Conservation (phyloP, 2,329 filamentous ascomycete genomes). For the Nigrospora oryzae region DNA sequence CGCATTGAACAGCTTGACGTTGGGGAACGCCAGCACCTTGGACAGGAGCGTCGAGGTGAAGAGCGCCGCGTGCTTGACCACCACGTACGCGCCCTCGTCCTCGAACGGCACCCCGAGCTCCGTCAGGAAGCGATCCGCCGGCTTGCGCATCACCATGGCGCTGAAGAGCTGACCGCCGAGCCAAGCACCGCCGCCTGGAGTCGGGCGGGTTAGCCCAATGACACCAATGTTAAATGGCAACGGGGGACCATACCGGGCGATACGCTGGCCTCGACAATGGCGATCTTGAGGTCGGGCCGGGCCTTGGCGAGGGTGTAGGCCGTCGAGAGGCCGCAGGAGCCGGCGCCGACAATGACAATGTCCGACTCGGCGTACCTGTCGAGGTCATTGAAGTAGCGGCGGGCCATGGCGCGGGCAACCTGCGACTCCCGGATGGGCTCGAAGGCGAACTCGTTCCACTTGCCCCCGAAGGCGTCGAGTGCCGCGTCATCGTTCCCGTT, state of each 20-base stretch:
- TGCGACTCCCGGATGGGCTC: constrained; percentile 83
- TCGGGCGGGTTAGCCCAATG: constrained; percentile 11
- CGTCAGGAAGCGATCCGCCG: constrained; percentile 74
- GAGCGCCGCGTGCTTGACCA: constrained; percentile 88
- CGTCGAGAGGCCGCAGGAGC: constrained; percentile 77
- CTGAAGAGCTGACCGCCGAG: constrained; percentile 90
- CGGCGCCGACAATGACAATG: constrained; percentile 87
- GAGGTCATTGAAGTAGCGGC: constrained; percentile 85
- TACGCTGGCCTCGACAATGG: constrained; percentile 81
- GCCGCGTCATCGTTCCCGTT: constrained; percentile 33
- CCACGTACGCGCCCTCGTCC: constrained; percentile 80
- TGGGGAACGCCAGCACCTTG: constrained; percentile 75
- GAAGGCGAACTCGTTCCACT: constrained; percentile 79
- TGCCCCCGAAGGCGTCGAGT: constrained; percentile 58
- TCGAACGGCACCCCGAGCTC: constrained; percentile 81
- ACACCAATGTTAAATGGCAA: not conserved
- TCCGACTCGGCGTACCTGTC: constrained; percentile 87
- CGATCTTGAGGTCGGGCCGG: constrained; percentile 84
- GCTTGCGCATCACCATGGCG: constrained; percentile 92
- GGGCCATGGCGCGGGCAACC: constrained; percentile 88
- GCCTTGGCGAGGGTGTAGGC: constrained; percentile 78
- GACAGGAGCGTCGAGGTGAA: constrained; percentile 85
- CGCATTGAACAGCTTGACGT: constrained; percentile 95
- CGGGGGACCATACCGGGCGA: constrained; percentile 49
- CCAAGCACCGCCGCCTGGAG: constrained; percentile 73